Conservation (phyloP, 2,329 filamentous ascomycete species). For the Emergomyces orientalis region DNA sequence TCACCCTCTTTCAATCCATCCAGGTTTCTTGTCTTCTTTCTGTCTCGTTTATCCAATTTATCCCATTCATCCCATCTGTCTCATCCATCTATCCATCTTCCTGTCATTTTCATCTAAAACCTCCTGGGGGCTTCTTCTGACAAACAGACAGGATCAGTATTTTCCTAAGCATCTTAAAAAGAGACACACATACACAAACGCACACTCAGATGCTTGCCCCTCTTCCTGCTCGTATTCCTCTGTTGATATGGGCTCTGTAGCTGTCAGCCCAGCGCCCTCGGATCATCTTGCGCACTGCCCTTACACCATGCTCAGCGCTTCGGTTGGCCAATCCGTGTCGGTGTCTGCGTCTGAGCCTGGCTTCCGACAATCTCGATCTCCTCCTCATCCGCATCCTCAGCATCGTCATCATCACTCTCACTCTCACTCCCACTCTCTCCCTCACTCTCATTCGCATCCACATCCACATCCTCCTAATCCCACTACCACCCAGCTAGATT, state of each 20-base stretch:
- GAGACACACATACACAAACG: not conserved
- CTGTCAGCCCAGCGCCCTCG: conserved; percentile 61
- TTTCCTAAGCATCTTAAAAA: too few species aligned
- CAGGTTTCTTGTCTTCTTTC: too few species aligned
- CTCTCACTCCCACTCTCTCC: not conserved
- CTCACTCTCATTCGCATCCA: not conserved
- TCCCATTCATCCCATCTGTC: too few species aligned
- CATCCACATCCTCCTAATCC: not conserved
- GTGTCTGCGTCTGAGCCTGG: not conserved
- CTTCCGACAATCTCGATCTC: not conserved
- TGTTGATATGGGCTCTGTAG: conserved; percentile 51
- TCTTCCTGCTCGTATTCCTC: not conserved
- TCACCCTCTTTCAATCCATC: too few species aligned
- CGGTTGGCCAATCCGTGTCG: not conserved
- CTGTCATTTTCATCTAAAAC: too few species aligned
- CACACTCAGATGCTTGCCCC: not conserved
- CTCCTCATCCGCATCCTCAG: conserved; percentile 10
- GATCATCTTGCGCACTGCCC: conserved; percentile 49
- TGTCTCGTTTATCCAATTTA: too few species aligned
- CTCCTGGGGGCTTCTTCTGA: too few species aligned
- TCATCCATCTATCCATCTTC: too few species aligned
- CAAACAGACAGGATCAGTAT: too few species aligned
- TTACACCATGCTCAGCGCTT: conserved; percentile 54
- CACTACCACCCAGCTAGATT: not conserved
- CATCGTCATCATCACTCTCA: conserved; percentile 25